Conservation (phyloP, 1,284 basidiomycete species). For the Earliella scabrosa region DNA sequence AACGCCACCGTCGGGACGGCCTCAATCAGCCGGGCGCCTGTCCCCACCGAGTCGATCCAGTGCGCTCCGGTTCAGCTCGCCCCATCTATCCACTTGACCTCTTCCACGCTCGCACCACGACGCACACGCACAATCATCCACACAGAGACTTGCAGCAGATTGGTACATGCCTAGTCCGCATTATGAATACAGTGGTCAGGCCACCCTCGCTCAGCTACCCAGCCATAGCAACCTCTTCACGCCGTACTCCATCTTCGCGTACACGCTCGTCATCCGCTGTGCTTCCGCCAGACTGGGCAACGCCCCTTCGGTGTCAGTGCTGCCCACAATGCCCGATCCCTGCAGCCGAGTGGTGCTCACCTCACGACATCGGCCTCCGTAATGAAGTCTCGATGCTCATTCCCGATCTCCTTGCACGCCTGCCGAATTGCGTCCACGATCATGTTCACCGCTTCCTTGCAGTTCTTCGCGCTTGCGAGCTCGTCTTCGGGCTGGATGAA, state of each 20-base stretch:
- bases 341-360: conserved; percentile 44
- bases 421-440: conserved; percentile 73
- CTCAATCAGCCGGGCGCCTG: neutral
- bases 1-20: neutral
- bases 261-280: conserved; percentile 78
- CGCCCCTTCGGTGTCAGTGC: conserved; percentile 12
- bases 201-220: conserved; percentile 50
- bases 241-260: conserved; percentile 90
- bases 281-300: conserved; percentile 73
- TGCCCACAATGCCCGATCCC: conserved; percentile 7
- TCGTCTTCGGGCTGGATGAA: conserved; percentile 67
- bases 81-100: neutral
- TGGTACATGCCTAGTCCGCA: conserved; percentile 16
- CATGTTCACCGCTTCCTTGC: conserved; percentile 75
- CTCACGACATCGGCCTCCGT: conserved; percentile 78
- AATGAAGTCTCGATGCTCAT: conserved; percentile 53
- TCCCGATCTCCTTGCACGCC: conserved; percentile 71
- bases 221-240: conserved; percentile 89
- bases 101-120: conserved; percentile 13
- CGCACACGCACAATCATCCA: conserved; percentile 10
- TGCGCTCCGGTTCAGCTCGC: conserved; percentile 16
- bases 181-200: conserved; percentile 2
- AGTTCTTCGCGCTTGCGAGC: conserved; percentile 63
- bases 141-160: conserved; percentile 6
- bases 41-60: neutral